phyloP scores from a whole-genome alignment of 371 early-diverging fungal species.

The Gilbertella persicaria region DNA sequence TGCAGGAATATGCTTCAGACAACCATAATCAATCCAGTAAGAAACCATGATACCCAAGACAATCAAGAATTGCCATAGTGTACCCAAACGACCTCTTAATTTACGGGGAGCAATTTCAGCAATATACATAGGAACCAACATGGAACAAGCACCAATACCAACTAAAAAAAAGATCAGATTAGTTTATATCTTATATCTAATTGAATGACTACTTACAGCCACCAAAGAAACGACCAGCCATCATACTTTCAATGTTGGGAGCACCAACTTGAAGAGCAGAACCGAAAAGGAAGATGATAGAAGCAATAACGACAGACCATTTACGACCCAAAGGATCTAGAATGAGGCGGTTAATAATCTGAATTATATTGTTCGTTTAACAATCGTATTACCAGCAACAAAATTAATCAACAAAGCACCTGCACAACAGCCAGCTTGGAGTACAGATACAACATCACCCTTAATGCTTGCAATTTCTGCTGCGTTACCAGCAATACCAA shows the following conservation, averaged over 20 bases:
- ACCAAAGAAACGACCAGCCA: conserved; percentile 50
- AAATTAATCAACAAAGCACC: conserved; percentile 46
- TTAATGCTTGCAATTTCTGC: conserved; percentile 31
- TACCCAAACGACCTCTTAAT: conserved; percentile 79
- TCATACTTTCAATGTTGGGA: conserved; percentile 34
- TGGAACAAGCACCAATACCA: conserved; percentile 9
- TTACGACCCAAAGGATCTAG: conserved; percentile 45
- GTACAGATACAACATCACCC: conserved; percentile 44
- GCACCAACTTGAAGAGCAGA: conserved; percentile 44
- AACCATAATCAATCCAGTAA: conserved; percentile 53
- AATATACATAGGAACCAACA: conserved; percentile 83
- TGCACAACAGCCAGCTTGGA: conserved; percentile 48
- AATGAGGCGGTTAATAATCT: neutral
- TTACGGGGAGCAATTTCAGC: conserved; percentile 79
- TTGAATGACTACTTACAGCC: conserved; percentile 32
- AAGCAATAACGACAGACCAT: conserved; percentile 34
- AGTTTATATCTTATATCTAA: conserved; percentile 18
- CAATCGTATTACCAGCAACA: conserved; percentile 32
- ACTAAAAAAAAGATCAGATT: conserved; percentile 12
- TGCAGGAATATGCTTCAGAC: conserved; percentile 28
- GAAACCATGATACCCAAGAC: conserved; percentile 49
- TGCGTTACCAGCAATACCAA: conserved; percentile 35
- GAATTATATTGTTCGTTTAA: neutral
- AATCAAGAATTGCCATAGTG: conserved; percentile 76
- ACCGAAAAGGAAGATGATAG: conserved; percentile 37